Base-by-base conservation (phyloP, 2,329 filamentous ascomycete species). In the Zopfia rhizophila region DNA sequence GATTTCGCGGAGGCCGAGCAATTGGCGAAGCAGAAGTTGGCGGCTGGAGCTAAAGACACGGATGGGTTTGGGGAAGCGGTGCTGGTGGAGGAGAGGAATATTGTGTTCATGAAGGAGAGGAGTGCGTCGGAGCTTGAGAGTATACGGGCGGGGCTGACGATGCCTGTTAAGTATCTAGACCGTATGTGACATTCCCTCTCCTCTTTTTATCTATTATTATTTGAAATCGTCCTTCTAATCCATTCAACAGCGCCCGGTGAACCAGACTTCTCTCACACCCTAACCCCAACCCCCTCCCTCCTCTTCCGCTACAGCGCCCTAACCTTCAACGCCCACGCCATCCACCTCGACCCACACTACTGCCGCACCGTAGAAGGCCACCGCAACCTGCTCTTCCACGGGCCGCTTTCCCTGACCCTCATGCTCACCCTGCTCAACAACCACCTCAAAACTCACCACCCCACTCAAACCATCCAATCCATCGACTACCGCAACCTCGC, bases 251-350 rank as follows among this genome's bases (percentile, higher is more conserved):
- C 80, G 11, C 78, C 78, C 14, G 61, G 72, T 3, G 48, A 72
- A n/a, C 77, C 84, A 1, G 76, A 81, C 33, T 83, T 84, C 58
- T 75, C 74, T 13, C 78, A 88, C 57, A 74, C 75, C 0, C 73
- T 96, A 17, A 81, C 74, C 0, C 90, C 91, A 1, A 86, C 86
- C 2, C 78, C 82, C 3, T 77, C 82, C 4, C 82, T 97, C 4
- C 84, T 99, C 41, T 96, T 96, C 75, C 85, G 92, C 47, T 97
- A 93, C 77, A 51, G 42, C 38, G 28, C 38, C 29, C 82, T 97
- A 23, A 93, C 89, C 2, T 92, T 91, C 77, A 99, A 99, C 71
- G 90, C 91, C 1, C 94, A 99, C 72, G 79, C 82, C 12, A 97
- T 99, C 58, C 94, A 99, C 73, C 79, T 96, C 16, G 89, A 97